phyloP scores from a whole-genome alignment of 139 green algal genomes.

The Chlamydomonas incerta region DNA sequence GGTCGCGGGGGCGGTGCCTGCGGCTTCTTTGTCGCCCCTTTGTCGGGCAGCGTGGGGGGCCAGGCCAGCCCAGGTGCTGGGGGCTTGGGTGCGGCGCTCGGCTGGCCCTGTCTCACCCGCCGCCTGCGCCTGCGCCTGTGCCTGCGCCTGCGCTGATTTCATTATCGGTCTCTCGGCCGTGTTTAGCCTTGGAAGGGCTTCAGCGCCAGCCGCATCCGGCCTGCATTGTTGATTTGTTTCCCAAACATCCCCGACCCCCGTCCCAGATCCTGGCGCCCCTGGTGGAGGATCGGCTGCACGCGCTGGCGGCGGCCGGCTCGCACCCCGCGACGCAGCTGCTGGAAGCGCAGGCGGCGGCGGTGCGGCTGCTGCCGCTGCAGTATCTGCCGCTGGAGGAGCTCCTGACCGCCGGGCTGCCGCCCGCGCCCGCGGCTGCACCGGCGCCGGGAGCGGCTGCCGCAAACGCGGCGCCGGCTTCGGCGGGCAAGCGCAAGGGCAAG shows the following conservation, averaged over 20 bases:
- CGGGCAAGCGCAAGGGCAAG: neutral
- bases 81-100: too few relatives aligned
- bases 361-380: neutral
- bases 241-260: too few relatives aligned
- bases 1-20: too few relatives aligned
- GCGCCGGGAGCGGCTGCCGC: neutral
- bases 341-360: neutral
- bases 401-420: neutral
- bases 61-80: too few relatives aligned
- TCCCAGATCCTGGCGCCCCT: neutral
- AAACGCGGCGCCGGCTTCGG: too few relatives aligned
- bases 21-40: too few relatives aligned
- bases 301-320: neutral
- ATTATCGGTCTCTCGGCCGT: too few relatives aligned
- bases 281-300: neutral
- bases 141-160: too few relatives aligned
- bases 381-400: neutral
- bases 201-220: too few relatives aligned
- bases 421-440: neutral
- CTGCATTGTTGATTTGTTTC: neutral
- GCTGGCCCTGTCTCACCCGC: too few relatives aligned
- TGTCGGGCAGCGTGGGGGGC: neutral
- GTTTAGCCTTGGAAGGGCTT: too few relatives aligned
- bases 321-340: constrained; percentile 13
- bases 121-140: too few relatives aligned